Percentiles rank a stretch among this genome's conserved stretches.
phyloP scores from a whole-genome alignment of 2,329 filamentous ascomycete species.

The Ambrosiella beaveri region DNA sequence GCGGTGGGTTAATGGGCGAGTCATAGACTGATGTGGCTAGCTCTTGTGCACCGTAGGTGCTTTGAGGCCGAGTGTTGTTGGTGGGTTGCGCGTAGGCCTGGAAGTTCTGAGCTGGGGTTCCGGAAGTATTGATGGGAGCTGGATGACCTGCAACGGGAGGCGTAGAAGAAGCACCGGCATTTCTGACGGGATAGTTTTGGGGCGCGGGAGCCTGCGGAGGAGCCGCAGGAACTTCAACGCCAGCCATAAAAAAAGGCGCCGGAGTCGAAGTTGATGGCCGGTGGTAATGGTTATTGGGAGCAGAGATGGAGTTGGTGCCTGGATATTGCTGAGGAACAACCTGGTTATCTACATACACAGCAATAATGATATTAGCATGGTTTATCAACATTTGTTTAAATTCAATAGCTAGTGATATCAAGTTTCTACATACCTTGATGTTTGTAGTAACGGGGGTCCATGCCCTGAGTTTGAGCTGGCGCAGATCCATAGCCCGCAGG shows the following conservation, averaged over 20 bases:
- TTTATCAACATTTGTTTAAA: neutral
- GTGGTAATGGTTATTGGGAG: constrained; percentile 38
- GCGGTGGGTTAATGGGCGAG: constrained; percentile 43
- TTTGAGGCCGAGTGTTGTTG: constrained; percentile 40
- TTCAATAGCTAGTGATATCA: neutral
- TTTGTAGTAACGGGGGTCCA: constrained; percentile 15
- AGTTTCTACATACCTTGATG: constrained; percentile 8
- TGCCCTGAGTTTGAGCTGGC: neutral
- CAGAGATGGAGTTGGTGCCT: constrained; percentile 19
- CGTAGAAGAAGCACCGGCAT: neutral
- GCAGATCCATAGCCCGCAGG: constrained; percentile 23
- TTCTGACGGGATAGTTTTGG: constrained; percentile 33
- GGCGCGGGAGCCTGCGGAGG: constrained; percentile 18
- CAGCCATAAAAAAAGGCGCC: constrained; percentile 50
- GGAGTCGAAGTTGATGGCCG: constrained; percentile 31
- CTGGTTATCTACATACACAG: constrained; percentile 12
- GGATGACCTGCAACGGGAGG: neutral
- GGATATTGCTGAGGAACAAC: constrained; percentile 27
- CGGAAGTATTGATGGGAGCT: constrained; percentile 31
- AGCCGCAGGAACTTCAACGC: constrained; percentile 32
- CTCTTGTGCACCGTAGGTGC: constrained; percentile 59
- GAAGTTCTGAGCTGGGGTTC: constrained; percentile 27
- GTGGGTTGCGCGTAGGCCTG: constrained; percentile 32
- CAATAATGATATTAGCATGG: neutral
- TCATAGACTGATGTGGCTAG: constrained; percentile 63